Evolutionary conservation across 495 filamentous ascomycete species (phyloP), one percentile per base, ranked within the genome.

Genomic region (Rostrohypoxylon terebratum): DNA sequence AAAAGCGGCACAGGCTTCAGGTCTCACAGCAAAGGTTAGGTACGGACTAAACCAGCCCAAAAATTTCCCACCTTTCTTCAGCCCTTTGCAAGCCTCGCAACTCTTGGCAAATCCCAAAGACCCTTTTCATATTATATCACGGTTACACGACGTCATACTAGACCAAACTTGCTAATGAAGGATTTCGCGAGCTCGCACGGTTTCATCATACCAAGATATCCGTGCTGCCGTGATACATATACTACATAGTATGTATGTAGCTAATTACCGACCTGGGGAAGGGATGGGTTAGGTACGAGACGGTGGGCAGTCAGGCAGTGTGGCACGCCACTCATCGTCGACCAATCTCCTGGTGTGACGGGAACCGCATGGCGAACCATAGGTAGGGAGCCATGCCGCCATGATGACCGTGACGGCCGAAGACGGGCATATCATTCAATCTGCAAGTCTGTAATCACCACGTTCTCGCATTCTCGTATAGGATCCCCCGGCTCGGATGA

Each of bases 61-160:
- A 45, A 45, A 44, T 14, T 62, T 47, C 21, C 65, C 66, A 62
- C 42, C 47, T 13, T 69, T 69, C 57, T 40, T 40, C 59, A 44
- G 50, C 42, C 50, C 59, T 64, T 63, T 40, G n/a, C 11, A 47
- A 28, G 3, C 3, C 6, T 28, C 28, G 3, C 28, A 28, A 1
- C 60, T 42, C 67, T 70, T 70, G 67, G 67, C 59, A 70, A 66
- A 60, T 60, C 48, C 61, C 45, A 38, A 59, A 59, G 62, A 60
- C 60, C 62, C 55, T 55, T 64, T 44, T 55, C 54, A 59, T 47
- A 45, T 66, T 55, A 11, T 61, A 31, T 20, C 20, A 48, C 31
- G 38, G 68, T 50, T 53, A 16, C 53, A 64, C 60, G 23, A 70
- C 67, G 67, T 70, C 67, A 70, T 70, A 53, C 44, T 16, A 45